Conservation (phyloP, 345 rosid genomes). For the Lagerstroemia speciosa region DNA sequence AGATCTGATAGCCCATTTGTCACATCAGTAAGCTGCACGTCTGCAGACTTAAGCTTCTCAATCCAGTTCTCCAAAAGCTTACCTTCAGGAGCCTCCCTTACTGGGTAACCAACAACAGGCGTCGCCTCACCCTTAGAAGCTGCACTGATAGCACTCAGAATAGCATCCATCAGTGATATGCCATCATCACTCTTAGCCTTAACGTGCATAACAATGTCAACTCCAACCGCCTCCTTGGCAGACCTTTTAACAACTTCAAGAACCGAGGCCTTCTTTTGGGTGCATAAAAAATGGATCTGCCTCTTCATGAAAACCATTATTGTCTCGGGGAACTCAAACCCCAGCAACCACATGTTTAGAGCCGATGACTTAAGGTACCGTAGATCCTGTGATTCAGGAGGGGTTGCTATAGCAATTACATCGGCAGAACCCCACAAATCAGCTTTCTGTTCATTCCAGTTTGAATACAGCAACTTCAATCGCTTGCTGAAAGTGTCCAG, state of each 20-base stretch:
- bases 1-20: conserved; percentile 72
- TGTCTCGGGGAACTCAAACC: conserved; percentile 92
- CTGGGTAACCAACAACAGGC: conserved; percentile 58
- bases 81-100: conserved; percentile 80
- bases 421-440: conserved; percentile 66
- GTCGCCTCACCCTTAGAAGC: conserved; percentile 26
- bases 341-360: conserved; percentile 77
- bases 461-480: conserved; percentile 49
- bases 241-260: conserved; percentile 60
- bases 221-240: conserved; percentile 54
- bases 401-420: conserved; percentile 66
- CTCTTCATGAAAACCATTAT: conserved; percentile 70
- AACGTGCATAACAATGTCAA: conserved; percentile 60
- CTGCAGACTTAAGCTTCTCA: conserved; percentile 46
- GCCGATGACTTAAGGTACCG: conserved; percentile 87
- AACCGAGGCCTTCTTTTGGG: conserved; percentile 64
- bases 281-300: conserved; percentile 75
- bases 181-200: conserved; percentile 72
- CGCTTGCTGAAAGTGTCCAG: conserved; percentile 49
- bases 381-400: conserved; percentile 75
- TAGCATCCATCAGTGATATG: conserved; percentile 48
- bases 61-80: conserved; percentile 79
- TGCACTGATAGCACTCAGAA: conserved; percentile 49
- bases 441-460: conserved; percentile 50
- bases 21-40: conserved; percentile 54